Evolutionary conservation across 73 alveolate species (phyloP), one percentile per base, ranked within the genome.

Genomic region (Stentor coeruleus): DNA sequence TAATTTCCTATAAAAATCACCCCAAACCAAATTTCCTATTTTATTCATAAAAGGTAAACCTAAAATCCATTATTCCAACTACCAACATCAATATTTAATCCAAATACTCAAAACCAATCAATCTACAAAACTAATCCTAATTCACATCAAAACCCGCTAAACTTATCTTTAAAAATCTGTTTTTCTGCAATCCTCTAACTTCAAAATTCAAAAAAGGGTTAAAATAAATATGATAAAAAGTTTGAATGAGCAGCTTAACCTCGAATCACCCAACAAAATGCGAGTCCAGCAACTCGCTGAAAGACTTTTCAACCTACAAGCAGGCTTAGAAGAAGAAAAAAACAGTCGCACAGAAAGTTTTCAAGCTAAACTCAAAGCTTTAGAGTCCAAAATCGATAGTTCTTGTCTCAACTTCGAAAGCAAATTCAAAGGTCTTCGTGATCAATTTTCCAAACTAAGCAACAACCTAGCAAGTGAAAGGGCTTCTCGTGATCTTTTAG

Each of bases 401-500:
- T 20, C 77, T 66, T 28, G 15, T 14, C 26, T 75, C 15, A 40
- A 37, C 59, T 37, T 39, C 3, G 83, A 75, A n/a, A 75, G 74
- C 84, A 75, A 75, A 38, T 75, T 75, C 58, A 75, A 75, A 75
- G 35, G n/a, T 66, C 74, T 87, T 81, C 82, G 83, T 41, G 93
- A 87, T 31, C 74, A 83, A 49, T 42, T 84, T 6, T 49, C 90
- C 74, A 87, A 87, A 39, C 59, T 87, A 2, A 35, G 39, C 28
- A 86, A 82, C 40, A 84, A 87, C 57, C 38, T 87, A n/a, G 77
- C 81, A 39, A 60, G 83, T 20, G 88, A 84, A 40, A 26, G 81
- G 30, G 58, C 83, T 77, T 72, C 89, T 3, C 58, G 82, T 3
- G 93, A 87, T n/a, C 42, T 87, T 3, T 40, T 89, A 3, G 90